Evolutionary conservation across 768 basidiomycete genomes (phyloP).

Genomic region (Naematelia aurantialba): DNA sequence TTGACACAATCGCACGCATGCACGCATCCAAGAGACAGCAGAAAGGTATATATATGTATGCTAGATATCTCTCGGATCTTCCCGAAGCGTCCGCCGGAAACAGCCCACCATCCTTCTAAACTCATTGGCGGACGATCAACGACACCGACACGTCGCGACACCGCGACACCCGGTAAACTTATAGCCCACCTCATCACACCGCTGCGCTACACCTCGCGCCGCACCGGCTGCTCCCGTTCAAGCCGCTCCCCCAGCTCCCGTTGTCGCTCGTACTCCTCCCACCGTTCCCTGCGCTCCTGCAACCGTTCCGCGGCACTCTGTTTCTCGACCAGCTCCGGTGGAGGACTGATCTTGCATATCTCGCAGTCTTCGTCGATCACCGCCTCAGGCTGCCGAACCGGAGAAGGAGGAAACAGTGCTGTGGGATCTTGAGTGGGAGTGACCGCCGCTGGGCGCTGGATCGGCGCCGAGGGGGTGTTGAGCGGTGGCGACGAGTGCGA

Average conservation of each 20-base stretch:
- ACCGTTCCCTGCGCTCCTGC: conserved; percentile 29
- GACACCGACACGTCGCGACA: too few relatives aligned
- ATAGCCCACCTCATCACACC: too few relatives aligned
- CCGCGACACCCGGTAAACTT: too few relatives aligned
- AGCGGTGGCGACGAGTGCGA: conserved; percentile 14
- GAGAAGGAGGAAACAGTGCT: background rate
- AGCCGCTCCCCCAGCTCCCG: conserved; percentile 33
- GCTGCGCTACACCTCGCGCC: conserved; percentile 3
- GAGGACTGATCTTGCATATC: conserved; percentile 37
- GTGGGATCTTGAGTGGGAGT: too few relatives aligned
- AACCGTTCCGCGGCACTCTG: conserved; percentile 25
- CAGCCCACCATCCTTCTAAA: too few relatives aligned
- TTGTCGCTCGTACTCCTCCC: conserved; percentile 43
- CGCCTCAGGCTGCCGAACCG: conserved; percentile 24
- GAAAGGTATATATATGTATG: background rate
- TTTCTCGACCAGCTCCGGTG: conserved; percentile 33
- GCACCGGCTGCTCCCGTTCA: conserved; percentile 33
- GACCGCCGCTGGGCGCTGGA: too few relatives aligned
- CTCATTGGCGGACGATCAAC: too few relatives aligned
- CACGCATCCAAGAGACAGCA: too few relatives aligned
- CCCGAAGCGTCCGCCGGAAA: too few relatives aligned
- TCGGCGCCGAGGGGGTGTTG: conserved; percentile 22
- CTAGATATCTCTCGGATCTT: too few relatives aligned
- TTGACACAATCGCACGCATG: too few relatives aligned
- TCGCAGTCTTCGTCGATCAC: conserved; percentile 37